Conservation (phyloP, 2,329 filamentous ascomycete species). For the Aspergillus versicolor region DNA sequence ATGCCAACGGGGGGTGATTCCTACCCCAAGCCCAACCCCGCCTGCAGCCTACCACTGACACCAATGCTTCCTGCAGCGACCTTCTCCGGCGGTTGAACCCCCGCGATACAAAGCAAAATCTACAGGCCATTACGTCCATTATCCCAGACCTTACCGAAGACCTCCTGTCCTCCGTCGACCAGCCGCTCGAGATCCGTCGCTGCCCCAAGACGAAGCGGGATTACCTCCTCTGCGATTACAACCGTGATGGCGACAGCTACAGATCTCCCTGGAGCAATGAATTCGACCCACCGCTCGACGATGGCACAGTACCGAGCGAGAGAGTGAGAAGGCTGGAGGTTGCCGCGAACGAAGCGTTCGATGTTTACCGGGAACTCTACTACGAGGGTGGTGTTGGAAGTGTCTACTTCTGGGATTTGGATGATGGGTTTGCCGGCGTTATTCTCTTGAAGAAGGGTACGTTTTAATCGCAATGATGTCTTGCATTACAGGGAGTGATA, state of each 20-base stretch:
- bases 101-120: conserved; percentile 83
- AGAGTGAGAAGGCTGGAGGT: conserved; percentile 91
- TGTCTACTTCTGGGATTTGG: conserved; percentile 97
- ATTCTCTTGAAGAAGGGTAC: conserved; percentile 91
- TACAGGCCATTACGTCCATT: conserved; percentile 82
- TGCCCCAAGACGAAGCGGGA: conserved; percentile 89
- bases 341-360: conserved; percentile 91
- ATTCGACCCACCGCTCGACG: conserved; percentile 88
- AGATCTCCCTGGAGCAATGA: conserved; percentile 98
- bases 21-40: conserved; percentile 22
- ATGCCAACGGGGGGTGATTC: background rate
- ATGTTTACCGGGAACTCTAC: conserved; percentile 87
- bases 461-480: background rate
- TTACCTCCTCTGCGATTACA: conserved; percentile 99
- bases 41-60: conserved; percentile 25
- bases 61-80: conserved; percentile 61
- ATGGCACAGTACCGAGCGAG: conserved; percentile 86
- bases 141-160: conserved; percentile 94
- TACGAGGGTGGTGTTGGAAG: conserved; percentile 95
- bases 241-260: conserved; percentile 97
- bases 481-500: background rate
- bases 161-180: conserved; percentile 94
- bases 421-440: conserved; percentile 95
- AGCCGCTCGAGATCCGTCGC: conserved; percentile 81
- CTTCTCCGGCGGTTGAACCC: conserved; percentile 97